Evolutionary conservation across 2,329 filamentous ascomycete species (phyloP).

Genomic region (Ophiostoma populinum): DNA sequence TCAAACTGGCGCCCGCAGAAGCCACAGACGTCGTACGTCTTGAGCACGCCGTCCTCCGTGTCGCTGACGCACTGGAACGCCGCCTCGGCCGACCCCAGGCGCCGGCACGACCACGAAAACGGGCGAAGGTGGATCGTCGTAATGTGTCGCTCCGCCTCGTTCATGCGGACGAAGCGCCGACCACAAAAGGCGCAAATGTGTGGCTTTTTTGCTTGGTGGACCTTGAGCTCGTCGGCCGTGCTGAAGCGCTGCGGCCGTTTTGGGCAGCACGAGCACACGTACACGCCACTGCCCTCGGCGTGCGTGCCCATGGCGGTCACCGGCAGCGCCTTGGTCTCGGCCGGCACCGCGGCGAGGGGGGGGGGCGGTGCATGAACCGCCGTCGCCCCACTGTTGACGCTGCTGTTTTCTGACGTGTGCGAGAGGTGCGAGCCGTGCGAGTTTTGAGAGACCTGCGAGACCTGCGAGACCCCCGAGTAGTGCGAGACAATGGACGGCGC

Average conservation of each 20-base stretch:
- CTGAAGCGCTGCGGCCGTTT: conserved; percentile 11
- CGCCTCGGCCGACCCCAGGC: conserved; percentile 6
- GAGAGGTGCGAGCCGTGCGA: too few relatives aligned
- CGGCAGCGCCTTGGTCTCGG: too few relatives aligned
- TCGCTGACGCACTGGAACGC: conserved; percentile 10
- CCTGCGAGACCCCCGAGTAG: too few relatives aligned
- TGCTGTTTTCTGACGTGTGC: background rate
- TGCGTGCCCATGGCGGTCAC: background rate
- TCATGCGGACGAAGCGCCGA: conserved; percentile 12
- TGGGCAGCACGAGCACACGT: conserved; percentile 11
- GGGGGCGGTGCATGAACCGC: background rate
- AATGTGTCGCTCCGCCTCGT: conserved; percentile 12
- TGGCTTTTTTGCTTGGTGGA: conserved; percentile 11
- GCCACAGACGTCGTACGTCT: conserved; percentile 9
- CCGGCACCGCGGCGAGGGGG: too few relatives aligned
- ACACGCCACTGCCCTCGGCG: background rate
- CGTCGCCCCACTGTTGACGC: conserved; percentile 2
- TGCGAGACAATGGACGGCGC: background rate
- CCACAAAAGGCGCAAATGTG: conserved; percentile 13
- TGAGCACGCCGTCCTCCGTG: conserved; percentile 1
- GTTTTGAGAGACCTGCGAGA: too few relatives aligned
- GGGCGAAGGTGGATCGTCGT: conserved; percentile 11
- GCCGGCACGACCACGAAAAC: conserved; percentile 11
- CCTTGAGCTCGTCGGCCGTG: conserved; percentile 9
- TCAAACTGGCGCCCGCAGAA: conserved; percentile 11